phyloP scores from a whole-genome alignment of 768 basidiomycete species.

The Pleurotus ostreatus region DNA sequence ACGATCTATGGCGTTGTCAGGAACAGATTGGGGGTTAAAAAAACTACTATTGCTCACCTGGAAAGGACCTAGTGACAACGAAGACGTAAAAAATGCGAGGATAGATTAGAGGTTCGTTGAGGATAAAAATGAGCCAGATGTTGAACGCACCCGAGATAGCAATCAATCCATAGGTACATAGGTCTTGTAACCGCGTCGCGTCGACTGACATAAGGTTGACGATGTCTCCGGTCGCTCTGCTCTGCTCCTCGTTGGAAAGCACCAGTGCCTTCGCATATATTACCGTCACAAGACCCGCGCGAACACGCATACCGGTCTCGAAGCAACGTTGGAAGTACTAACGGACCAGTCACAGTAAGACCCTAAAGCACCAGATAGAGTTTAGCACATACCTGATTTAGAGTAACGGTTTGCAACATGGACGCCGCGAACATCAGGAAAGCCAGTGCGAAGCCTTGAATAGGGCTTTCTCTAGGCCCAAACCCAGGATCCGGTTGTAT shows the following conservation, averaged over 20 bases:
- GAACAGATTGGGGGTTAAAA: not conserved
- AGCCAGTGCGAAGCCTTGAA: slow-evolving; percentile 77
- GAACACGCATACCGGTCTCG: slow-evolving; percentile 88
- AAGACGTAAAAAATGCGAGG: not conserved
- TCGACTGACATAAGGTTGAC: slow-evolving; percentile 94
- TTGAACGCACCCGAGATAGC: slow-evolving; percentile 59
- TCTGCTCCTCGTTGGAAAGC: slow-evolving; percentile 79
- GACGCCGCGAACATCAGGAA: slow-evolving; percentile 77
- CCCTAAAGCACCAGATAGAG: too few relatives aligned
- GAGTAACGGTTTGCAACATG: slow-evolving; percentile 69
- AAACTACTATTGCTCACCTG: slow-evolving; percentile 9
- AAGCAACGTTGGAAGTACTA: slow-evolving; percentile 85
- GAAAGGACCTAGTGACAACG: slow-evolving; percentile 8
- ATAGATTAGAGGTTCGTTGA: too few relatives aligned
- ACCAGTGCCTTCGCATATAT: slow-evolving; percentile 87
- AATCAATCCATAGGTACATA: slow-evolving; percentile 82
- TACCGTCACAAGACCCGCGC: slow-evolving; percentile 79
- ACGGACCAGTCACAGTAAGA: not conserved
- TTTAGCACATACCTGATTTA: slow-evolving; percentile 61
- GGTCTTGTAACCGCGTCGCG: slow-evolving; percentile 71
- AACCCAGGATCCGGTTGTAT: slow-evolving; percentile 31
- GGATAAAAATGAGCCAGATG: not conserved
- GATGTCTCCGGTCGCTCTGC: slow-evolving; percentile 82
- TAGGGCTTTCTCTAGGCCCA: slow-evolving; percentile 25
- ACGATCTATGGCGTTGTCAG: slow-evolving; percentile 48